These are phyloP conservation scores for Ceriops zippeliana DNA, from an alignment of 345 rosid genomes.

Conservation along the genomic window DNA sequence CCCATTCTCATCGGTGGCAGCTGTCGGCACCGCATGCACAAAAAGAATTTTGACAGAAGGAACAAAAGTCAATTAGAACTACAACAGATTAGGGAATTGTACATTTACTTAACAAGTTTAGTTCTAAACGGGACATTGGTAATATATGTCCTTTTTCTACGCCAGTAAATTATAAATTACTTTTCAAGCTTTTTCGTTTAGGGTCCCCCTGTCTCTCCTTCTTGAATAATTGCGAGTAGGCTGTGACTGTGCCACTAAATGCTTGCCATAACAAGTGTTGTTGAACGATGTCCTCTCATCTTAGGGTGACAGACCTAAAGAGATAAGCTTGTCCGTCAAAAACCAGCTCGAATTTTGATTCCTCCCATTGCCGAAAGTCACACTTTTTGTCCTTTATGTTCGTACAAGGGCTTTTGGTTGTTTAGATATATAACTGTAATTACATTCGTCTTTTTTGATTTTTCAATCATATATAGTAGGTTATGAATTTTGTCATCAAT, in stretches of 20 bases:
- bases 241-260: constrained; percentile 17
- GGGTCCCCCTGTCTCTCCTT: neutral
- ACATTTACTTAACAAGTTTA: neutral
- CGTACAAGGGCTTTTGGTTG: too few species aligned
- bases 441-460: too few species aligned
- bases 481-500: too few species aligned
- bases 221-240: constrained; percentile 4
- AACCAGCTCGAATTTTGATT: constrained; percentile 21
- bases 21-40: constrained; percentile 20
- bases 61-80: neutral
- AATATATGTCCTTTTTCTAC: neutral
- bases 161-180: neutral
- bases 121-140: neutral
- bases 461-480: too few species aligned
- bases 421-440: too few species aligned
- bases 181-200: neutral
- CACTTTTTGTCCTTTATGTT: neutral
- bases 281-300: constrained; percentile 10
- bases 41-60: constrained; percentile 5
- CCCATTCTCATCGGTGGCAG: constrained; percentile 18
- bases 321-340: neutral
- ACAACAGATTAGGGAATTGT: neutral
- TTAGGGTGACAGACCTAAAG: neutral
- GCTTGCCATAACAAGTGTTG: constrained; percentile 23
- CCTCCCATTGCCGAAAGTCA: constrained; percentile 34